Conservation (phyloP, 495 filamentous ascomycete genomes). For the Chaetomidium leptoderma region DNA sequence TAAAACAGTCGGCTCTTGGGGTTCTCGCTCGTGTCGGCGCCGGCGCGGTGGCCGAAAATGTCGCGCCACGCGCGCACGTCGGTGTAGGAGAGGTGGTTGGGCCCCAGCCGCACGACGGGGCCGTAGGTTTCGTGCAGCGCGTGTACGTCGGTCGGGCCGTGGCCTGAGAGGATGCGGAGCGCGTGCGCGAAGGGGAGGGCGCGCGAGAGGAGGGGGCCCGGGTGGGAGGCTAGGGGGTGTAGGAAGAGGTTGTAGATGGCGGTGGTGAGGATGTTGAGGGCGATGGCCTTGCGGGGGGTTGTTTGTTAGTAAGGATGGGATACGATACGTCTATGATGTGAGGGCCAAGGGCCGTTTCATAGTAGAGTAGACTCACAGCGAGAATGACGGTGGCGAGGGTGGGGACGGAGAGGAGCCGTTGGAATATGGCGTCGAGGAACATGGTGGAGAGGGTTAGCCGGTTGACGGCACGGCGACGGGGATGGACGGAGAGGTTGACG, state of each 20-base stretch:
- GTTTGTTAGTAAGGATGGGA: neutral
- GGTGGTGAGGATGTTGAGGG: conserved; percentile 13
- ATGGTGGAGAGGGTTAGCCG: neutral
- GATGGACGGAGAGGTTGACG: too few relatives aligned
- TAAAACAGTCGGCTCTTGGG: neutral
- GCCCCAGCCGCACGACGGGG: conserved; percentile 50
- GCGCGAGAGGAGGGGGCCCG: conserved; percentile 46
- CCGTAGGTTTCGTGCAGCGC: conserved; percentile 50
- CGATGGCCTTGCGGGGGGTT: neutral
- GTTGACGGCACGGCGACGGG: too few relatives aligned
- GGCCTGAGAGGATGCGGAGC: conserved; percentile 33
- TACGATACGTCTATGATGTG: too few relatives aligned
- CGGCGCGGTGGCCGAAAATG: conserved; percentile 44
- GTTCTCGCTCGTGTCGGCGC: neutral
- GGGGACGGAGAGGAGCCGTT: neutral
- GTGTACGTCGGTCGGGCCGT: conserved; percentile 40
- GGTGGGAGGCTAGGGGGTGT: conserved; percentile 48
- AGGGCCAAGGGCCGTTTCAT: neutral
- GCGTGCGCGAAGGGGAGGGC: conserved; percentile 33
- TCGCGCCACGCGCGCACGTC: conserved; percentile 52
- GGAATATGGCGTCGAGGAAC: neutral
- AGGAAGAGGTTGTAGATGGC: conserved; percentile 46
- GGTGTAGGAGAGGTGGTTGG: conserved; percentile 50
- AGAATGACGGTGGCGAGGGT: neutral
- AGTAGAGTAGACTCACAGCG: neutral